A percentile compares a stretch with the other conserved stretches of the same genome.
phyloP scores from a whole-genome alignment of 108 stramenopile genomes.

The Cyclotella choctawhatcheeana region DNA sequence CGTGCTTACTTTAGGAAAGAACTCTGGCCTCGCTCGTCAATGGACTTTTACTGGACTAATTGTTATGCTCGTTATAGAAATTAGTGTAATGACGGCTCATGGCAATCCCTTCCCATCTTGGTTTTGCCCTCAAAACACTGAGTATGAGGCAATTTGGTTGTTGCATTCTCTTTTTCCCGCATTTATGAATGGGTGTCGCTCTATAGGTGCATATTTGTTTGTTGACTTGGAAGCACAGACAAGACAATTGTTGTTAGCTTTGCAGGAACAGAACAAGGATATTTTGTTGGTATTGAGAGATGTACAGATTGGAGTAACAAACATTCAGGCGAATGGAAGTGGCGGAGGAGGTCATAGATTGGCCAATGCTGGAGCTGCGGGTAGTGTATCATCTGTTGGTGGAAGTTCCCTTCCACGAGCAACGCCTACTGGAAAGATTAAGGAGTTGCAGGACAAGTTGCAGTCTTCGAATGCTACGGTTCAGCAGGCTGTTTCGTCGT shows the following conservation, averaged over 20 bases:
- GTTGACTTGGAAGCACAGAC: slow-evolving; percentile 94
- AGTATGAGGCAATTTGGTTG: slow-evolving; percentile 89
- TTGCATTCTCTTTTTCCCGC: slow-evolving; percentile 96
- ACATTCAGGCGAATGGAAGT: slow-evolving; percentile 68
- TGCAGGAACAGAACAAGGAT: slow-evolving; percentile 95
- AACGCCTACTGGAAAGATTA: slow-evolving; percentile 89
- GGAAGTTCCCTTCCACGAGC: slow-evolving; percentile 53
- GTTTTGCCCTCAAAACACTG: slow-evolving; percentile 89
- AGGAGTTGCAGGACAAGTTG: slow-evolving; percentile 84
- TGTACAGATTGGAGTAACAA: slow-evolving; percentile 91
- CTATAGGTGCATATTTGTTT: slow-evolving; percentile 89
- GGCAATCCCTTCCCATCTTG: slow-evolving; percentile 89
- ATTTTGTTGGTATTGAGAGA: slow-evolving; percentile 93
- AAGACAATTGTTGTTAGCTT: slow-evolving; percentile 83
- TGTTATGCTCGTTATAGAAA: slow-evolving; percentile 93
- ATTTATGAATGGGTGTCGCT: slow-evolving; percentile 98
- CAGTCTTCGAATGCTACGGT: slow-evolving; percentile 80
- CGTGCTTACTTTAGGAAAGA: slow-evolving; percentile 93
- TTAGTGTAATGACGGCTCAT: slow-evolving; percentile 87
- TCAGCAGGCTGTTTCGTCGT: slow-evolving; percentile 76
- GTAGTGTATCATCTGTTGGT: slow-evolving; percentile 3
- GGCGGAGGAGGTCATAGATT: slow-evolving; percentile 50
- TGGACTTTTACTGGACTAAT: slow-evolving; percentile 95
- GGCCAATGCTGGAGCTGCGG: slow-evolving; percentile 45
- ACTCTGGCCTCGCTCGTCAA: slow-evolving; percentile 80